These are phyloP conservation scores for Cladophialophora yegresii DNA, from an alignment of 2,329 filamentous ascomycete species.

Conservation along the genomic window DNA sequence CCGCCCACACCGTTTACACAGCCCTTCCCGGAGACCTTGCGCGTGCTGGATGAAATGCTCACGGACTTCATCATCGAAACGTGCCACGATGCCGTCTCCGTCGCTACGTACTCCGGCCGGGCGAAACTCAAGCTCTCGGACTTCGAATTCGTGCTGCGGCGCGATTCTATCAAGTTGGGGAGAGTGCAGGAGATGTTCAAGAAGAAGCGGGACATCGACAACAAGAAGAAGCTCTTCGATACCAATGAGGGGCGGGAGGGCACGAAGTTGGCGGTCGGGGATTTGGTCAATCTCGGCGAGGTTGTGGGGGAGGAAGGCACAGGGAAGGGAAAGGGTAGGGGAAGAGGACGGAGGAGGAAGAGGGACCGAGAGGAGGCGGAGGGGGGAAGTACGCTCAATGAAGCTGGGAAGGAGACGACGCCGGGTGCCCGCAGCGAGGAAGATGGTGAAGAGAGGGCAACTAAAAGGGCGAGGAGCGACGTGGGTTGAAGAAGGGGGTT, in stretches of 20 bases:
- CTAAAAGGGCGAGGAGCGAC: slow-evolving; percentile 30
- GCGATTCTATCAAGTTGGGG: slow-evolving; percentile 81
- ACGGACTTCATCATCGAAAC: slow-evolving; percentile 96
- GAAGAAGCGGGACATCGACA: slow-evolving; percentile 83
- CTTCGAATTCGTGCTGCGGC: slow-evolving; percentile 89
- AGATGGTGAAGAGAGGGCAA: slow-evolving; percentile 22
- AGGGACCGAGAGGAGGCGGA: slow-evolving; percentile 29
- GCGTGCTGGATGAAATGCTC: slow-evolving; percentile 88
- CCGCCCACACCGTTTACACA: slow-evolving; percentile 73
- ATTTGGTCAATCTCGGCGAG: slow-evolving; percentile 35
- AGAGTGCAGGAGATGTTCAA: slow-evolving; percentile 86
- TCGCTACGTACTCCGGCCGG: slow-evolving; percentile 80
- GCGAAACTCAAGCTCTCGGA: slow-evolving; percentile 99
- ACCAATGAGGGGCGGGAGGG: slow-evolving; percentile 39
- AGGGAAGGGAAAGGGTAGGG: slow-evolving; percentile 35
- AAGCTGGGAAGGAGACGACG: slow-evolving; percentile 38
- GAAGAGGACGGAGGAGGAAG: slow-evolving; percentile 36
- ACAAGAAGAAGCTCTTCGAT: slow-evolving; percentile 71
- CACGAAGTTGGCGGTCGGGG: slow-evolving; percentile 29
- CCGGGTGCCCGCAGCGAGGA: slow-evolving; percentile 17
- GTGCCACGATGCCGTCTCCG: slow-evolving; percentile 83
- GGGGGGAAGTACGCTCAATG: slow-evolving; percentile 1
- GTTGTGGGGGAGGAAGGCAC: slow-evolving; percentile 37
- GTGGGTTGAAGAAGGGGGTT: slow-evolving; percentile 23
- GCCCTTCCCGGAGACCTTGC: slow-evolving; percentile 80